Conservation (phyloP, 164 flowering plant species). For the Annona cherimola region DNA sequence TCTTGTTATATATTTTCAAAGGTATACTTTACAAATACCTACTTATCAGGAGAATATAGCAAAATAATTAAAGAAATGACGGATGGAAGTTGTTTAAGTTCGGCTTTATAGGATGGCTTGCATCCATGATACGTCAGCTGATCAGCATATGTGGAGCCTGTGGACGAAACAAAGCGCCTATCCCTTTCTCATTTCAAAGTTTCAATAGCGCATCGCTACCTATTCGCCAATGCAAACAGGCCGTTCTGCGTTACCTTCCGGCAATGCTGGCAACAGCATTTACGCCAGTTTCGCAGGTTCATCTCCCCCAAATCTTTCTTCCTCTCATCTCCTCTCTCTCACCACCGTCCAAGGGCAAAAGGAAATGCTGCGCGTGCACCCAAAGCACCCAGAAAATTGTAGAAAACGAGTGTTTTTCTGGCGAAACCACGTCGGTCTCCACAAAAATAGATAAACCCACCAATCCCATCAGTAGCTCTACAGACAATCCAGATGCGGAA, state of each 20-base stretch:
- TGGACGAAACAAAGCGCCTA: no score
- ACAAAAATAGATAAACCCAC: neutral
- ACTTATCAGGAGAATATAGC: no score
- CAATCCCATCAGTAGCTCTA: neutral
- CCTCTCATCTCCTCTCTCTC: constrained; percentile 3
- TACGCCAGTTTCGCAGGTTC: constrained; percentile 1
- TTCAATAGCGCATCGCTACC: neutral
- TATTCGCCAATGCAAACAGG: neutral
- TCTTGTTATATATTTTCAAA: no score
- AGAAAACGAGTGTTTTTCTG: constrained; percentile 1
- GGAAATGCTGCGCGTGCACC: neutral
- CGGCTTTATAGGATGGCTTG: no score
- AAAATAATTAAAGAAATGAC: no score
- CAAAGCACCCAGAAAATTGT: neutral
- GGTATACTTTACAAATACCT: no score
- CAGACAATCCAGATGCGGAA: constrained; percentile 16
- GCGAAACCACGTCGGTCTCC: constrained; percentile 6
- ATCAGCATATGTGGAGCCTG: no score
- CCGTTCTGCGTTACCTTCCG: neutral
- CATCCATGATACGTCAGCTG: no score
- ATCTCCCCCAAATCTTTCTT: neutral
- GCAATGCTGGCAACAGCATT: neutral
- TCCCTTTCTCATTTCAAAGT: neutral
- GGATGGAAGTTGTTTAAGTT: no score
- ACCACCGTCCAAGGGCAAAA: constrained; percentile 1